Base-by-base conservation (phyloP, 352 stramenopile species). In the Aphanomyces invadans region DNA sequence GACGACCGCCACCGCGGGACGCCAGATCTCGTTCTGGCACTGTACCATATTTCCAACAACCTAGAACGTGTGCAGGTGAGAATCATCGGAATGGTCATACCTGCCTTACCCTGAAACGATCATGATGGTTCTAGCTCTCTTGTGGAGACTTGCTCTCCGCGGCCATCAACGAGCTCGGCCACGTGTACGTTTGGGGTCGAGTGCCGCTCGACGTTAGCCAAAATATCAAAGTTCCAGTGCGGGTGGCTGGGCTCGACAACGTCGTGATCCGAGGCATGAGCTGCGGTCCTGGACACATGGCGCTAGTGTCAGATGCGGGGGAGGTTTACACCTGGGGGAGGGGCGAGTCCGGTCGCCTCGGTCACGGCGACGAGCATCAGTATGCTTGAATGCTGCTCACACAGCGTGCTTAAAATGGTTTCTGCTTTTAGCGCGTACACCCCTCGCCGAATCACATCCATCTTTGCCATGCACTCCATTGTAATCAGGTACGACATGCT, bases 251-350 rank as follows among this genome's bases (percentile, higher is more conserved):
- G 17, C 55, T 64, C 21, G 55, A 64, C 31, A 36, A 46, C 21
- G 25, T 64, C 12, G 29, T 10, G 5, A 21, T 64, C 17, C 55
- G 36, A 2, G 33, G 25, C 36, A 29, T 64, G 32, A 31, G 21
- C 19, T 64, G 32, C 5, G 55, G 55, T 17, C 36, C 55, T 10
- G 55, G 38, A 12, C 55, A 64, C 36, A 52, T 64, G 32, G 55
- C 21, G 2, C 25, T 64, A 10, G 32, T 52, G 1, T 49, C 17
- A 3, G 19, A 7, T 5, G 38, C 31, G 29, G 72, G 72, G 4
- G 44, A 31, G 19, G 49, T 77, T 29, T 77, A 69, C 52, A 70
- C 70, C n/a, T 77, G 72, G 72, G 72, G 72, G 12, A 69, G 75
- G 52, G 72, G 72, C 25, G 31, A 45, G 26, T 64, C 70, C 33